phyloP scores from a whole-genome alignment of 176 grass and related monocot genomes.

The Echinochloa phyllopogon region DNA sequence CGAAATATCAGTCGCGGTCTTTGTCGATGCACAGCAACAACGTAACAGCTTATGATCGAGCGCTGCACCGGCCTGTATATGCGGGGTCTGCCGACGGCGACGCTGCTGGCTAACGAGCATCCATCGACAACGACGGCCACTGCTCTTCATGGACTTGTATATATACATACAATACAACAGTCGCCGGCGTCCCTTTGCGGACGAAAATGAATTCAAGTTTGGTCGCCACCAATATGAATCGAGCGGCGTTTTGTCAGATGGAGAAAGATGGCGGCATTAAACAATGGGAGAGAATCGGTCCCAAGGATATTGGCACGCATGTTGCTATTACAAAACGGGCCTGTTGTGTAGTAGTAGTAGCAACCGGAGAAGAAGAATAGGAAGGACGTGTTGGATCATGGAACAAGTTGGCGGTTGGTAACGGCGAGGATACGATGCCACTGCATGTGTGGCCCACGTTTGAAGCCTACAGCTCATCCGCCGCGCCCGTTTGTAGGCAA shows the following conservation, averaged over 20 bases:
- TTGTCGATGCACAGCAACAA: neutral
- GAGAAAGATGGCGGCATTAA: neutral
- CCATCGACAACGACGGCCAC: neutral
- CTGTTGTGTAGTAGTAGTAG: neutral
- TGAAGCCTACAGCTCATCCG: too few species aligned
- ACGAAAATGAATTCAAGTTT: neutral
- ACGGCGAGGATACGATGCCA: too few species aligned
- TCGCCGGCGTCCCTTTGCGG: neutral
- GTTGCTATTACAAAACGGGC: neutral
- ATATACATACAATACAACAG: neutral
- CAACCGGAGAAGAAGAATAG: neutral
- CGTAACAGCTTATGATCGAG: neutral
- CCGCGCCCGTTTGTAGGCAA: too few species aligned
- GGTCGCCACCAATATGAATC: neutral
- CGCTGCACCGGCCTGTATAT: too few species aligned
- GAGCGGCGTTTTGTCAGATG: constrained; percentile 5
- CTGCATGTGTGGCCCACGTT: too few species aligned
- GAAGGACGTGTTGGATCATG: too few species aligned
- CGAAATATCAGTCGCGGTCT: neutral
- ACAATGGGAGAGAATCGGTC: neutral
- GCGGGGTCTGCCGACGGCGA: neutral
- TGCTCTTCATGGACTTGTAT: neutral
- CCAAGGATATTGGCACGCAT: neutral
- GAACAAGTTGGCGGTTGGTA: too few species aligned
- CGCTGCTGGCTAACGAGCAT: neutral